These are phyloP conservation scores for Peronosclerospora sorghi DNA, from an alignment of 352 stramenopile genomes.

Conservation along the genomic window DNA sequence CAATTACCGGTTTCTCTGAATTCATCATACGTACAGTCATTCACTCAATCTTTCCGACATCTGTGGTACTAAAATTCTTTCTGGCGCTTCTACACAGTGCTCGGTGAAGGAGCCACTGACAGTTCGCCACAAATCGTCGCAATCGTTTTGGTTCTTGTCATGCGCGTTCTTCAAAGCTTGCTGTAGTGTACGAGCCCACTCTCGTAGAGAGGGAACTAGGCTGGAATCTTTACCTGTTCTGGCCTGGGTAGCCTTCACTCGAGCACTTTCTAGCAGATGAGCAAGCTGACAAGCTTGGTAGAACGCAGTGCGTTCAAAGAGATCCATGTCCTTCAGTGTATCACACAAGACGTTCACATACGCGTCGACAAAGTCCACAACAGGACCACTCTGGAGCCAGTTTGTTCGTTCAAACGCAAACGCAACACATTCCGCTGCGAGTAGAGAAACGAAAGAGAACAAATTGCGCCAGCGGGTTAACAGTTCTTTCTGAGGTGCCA, in stretches of 20 bases:
- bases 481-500: conserved; percentile 28
- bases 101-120: conserved; percentile 21
- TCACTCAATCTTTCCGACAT: no score
- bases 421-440: conserved; percentile 49
- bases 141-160: conserved; percentile 31
- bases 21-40: no score
- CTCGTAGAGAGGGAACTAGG: conserved; percentile 17
- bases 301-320: conserved; percentile 52
- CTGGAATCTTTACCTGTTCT: conserved; percentile 15
- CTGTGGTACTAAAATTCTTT: no score
- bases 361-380: conserved; percentile 31
- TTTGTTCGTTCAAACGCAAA: conserved; percentile 44
- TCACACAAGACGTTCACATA: conserved; percentile 37
- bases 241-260: conserved; percentile 21
- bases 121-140: conserved; percentile 34
- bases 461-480: conserved; percentile 60
- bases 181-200: conserved; percentile 34
- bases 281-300: conserved; percentile 52
- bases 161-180: conserved; percentile 25
- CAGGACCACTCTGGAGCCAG: conserved; percentile 28
- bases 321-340: conserved; percentile 35
- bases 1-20: no score
- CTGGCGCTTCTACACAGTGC: conserved; percentile 6
- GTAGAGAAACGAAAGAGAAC: conserved; percentile 47
- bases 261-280: conserved; percentile 27